These are phyloP conservation scores for Pythium oligandrum DNA, from an alignment of 352 stramenopile species.

Conservation along the genomic window DNA sequence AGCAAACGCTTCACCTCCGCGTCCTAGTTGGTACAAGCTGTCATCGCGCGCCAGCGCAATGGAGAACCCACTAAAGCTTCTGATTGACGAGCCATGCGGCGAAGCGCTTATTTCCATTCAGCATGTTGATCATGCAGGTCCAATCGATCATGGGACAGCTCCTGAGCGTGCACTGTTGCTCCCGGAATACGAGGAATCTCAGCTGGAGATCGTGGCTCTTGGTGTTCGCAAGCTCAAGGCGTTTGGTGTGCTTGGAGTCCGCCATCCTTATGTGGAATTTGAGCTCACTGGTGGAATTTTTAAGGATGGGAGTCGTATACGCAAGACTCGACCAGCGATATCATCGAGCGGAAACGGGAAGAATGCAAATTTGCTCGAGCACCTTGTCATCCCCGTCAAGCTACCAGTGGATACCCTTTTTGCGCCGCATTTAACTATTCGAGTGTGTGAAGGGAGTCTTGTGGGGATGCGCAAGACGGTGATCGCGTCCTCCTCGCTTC, in stretches of 20 bases:
- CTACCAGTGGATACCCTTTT: conserved; percentile 59
- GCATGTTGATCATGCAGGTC: conserved; percentile 42
- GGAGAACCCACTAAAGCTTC: conserved; percentile 3
- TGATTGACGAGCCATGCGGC: conserved; percentile 34
- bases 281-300: conserved; percentile 57
- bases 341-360: conserved; percentile 28
- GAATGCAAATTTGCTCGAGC: conserved; percentile 73
- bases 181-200: conserved; percentile 49
- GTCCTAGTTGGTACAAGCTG: conserved; percentile 49
- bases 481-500: conserved; percentile 51
- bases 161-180: conserved; percentile 24
- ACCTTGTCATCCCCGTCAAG: conserved; percentile 38
- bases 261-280: conserved; percentile 60
- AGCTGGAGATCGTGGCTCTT: conserved; percentile 59
- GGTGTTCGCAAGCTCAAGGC: conserved; percentile 68
- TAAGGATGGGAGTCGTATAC: conserved; percentile 33
- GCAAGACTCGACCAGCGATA: conserved; percentile 28
- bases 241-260: conserved; percentile 42
- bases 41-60: conserved; percentile 4
- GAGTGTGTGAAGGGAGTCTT: conserved; percentile 48
- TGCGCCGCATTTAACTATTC: conserved; percentile 55
- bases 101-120: conserved; percentile 62
- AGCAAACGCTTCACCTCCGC: conserved; percentile 32
- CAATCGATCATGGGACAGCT: conserved; percentile 21
- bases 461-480: conserved; percentile 49